Evolutionary conservation across 2,329 filamentous ascomycete genomes (phyloP), one percentile per base, ranked within the genome.

Genomic region (Epichloe uncinata): DNA sequence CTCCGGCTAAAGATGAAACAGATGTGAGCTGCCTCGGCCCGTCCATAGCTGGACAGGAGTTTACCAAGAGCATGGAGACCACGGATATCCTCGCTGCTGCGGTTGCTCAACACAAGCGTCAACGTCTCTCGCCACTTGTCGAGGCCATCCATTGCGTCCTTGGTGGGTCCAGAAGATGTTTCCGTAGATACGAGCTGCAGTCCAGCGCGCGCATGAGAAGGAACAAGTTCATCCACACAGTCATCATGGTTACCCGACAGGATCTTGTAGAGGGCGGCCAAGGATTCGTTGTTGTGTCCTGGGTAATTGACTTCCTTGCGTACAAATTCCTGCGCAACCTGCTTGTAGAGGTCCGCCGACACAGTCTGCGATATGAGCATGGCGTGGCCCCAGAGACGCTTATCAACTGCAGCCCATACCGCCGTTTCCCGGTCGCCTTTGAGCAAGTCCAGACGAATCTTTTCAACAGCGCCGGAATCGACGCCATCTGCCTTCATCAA

Each of bases 71-170:
- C 81, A 50, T 85, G 74, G 30, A 98, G 69, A 5, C 89, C 89
- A 51, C 82, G 79, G 9, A 78, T 75, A 65, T 98, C 93, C 30
- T 87, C 84, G 2, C 77, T 68, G 54, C 85, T 95, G 53, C 93
- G 82, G 66, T 98, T 98, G 67, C 86, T 91, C 41, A 96, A 68
- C 26, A 97, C 79, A 52, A 98, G 72, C 2, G 84, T 80, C 38
- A 97, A 70, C 0, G 93, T 96, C 66, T 98, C 93, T 42, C 82
- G 82, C 93, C 93, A 98, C 64, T 89, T 89, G 59, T 97, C 87
- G 18, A 98, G 72, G 4, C 93, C 93, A 59, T 87, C 85, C 5
- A 91, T 73, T 0, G 83, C 82, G 63, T 93, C 88, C 55, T 81
- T 83, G 0, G 81, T 73, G 34, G 79, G 68, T 2, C 75, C 78